Conservation (phyloP, 2,329 filamentous ascomycete genomes). For the Trichoderma oligosporum region DNA sequence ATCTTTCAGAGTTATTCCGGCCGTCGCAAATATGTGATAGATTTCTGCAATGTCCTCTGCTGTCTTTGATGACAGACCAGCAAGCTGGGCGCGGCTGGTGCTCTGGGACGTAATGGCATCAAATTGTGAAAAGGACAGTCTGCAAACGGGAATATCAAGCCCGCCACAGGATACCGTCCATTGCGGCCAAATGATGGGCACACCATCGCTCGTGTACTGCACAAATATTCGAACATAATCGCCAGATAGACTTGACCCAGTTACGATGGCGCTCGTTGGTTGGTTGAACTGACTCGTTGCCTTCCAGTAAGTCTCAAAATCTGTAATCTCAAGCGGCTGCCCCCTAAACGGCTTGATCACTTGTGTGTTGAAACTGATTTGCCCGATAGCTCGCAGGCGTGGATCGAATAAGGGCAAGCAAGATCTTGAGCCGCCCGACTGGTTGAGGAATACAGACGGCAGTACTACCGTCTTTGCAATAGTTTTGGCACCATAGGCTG, state of each 20-base stretch:
- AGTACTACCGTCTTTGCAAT: conserved; percentile 94
- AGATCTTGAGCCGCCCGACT: conserved; percentile 71
- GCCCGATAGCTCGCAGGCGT: conserved; percentile 82
- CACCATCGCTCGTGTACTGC: conserved; percentile 81
- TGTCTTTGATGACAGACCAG: conserved; percentile 43
- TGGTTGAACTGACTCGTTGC: conserved; percentile 90
- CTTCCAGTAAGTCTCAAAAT: conserved; percentile 99
- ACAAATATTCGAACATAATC: conserved; percentile 91
- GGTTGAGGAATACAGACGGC: conserved; percentile 76
- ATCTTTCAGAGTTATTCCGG: conserved; percentile 75
- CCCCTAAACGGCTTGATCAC: conserved; percentile 95
- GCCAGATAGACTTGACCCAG: conserved; percentile 91
- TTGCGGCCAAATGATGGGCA: conserved; percentile 81
- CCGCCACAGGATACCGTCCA: conserved; percentile 76
- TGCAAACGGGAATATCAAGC: conserved; percentile 76
- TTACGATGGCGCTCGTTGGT: conserved; percentile 77
- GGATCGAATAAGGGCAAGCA: conserved; percentile 91
- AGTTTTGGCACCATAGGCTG: conserved; percentile 94
- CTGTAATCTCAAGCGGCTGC: conserved; percentile 89
- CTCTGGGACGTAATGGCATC: conserved; percentile 47
- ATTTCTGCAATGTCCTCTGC: conserved; percentile 58
- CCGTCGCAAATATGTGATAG: conserved; percentile 67
- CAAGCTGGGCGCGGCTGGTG: conserved; percentile 43
- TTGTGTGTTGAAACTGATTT: conserved; percentile 90
- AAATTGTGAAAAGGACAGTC: conserved; percentile 73